phyloP scores from a whole-genome alignment of 139 green algal species.

The Zygnema cylindricum region DNA sequence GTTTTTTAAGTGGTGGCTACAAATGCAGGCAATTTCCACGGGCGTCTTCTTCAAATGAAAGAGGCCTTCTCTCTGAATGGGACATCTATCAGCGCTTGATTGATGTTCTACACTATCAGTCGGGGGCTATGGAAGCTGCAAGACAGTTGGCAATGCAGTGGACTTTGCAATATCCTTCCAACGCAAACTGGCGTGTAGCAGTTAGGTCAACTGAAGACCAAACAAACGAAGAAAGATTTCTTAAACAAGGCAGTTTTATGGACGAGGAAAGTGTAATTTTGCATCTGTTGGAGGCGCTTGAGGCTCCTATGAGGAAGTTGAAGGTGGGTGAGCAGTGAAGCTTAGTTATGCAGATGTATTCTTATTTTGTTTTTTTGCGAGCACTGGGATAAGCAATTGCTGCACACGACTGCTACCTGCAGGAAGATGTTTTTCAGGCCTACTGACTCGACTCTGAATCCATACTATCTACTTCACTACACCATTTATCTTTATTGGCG shows the following conservation, averaged over 20 bases:
- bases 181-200: no score
- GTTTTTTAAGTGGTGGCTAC: no score
- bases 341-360: no score
- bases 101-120: not conserved
- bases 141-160: not conserved
- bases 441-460: no score
- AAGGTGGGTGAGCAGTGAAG: conserved; percentile 51
- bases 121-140: not conserved
- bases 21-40: not conserved
- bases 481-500: no score
- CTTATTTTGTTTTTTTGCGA: no score
- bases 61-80: not conserved
- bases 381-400: no score
- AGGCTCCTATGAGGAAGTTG: not conserved
- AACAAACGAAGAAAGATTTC: not conserved
- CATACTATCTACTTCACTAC: no score
- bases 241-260: not conserved
- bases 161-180: not conserved
- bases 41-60: not conserved
- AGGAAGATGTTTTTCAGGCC: no score
- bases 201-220: conserved; percentile 6
- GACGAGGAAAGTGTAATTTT: conserved; percentile 27
- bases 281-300: not conserved
- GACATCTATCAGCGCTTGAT: conserved; percentile 9
- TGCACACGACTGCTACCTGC: no score